Base-by-base conservation (phyloP, 2,329 filamentous ascomycete species). In the Talaromyces sp. region DNA sequence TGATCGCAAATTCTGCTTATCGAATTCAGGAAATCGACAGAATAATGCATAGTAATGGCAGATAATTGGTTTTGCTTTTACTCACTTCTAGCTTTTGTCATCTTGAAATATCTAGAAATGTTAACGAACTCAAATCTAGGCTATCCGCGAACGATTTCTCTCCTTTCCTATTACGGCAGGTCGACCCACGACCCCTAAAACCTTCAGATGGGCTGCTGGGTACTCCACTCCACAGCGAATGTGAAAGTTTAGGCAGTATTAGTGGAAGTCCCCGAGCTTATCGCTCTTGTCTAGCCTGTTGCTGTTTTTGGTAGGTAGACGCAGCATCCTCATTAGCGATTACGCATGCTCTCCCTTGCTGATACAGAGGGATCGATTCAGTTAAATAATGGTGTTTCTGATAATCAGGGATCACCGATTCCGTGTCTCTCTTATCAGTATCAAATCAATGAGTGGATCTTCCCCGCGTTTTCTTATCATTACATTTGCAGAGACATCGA, bases 161-260 rank as follows among this genome's bases (percentile, higher is more conserved):
- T 1, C 9, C 1, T 43, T 31, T 37, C 70, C 68, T 2, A 3
- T 62, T 68, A 19, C 50, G 65, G 71, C 65, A 73, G 69, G 66
- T 68, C 56, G 71, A 72, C 70, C 31, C 69, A 33, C 37, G 33
- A 39, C n/a, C n/a, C 14, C 9, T n/a, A 27, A 35, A 14, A 33
- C 1, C 16, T 16, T n/a, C 27, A 8, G 50, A 47, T 52, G 54
- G 33, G 5, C 16, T 43, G 16, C 41, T 19, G 14, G 24, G 24
- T 27, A 27, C 41, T 43, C 41, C 41, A 43, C 37, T 39, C 10
- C 2, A 39, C 41, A n/a, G n/a, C 16, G 6, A 8, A 2, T n/a
- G 16, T 8, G 16, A 43, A 43, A 43, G 41, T 43, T n/a, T 43
- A 16, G 3, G 7, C 41, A 16, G 6, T 3, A 43, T 43, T 8